A percentile compares a stretch with the other conserved stretches of the same genome.
Conservation (phyloP, 192 early-diverging fungal species). For the Phycomyces blakesleeanus region DNA sequence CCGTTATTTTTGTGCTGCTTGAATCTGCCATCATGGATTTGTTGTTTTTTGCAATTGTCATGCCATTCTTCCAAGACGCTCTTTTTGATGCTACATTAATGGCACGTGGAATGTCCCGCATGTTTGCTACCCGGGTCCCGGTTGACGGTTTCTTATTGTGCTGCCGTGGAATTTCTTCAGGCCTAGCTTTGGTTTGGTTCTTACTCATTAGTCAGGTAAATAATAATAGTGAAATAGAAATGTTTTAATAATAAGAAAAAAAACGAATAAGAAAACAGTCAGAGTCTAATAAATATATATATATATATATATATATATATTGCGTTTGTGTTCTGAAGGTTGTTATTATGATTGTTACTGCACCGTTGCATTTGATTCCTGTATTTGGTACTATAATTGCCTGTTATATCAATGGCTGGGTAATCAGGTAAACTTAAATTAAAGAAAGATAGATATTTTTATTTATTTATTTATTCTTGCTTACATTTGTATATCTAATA, state of each 20-base stretch:
- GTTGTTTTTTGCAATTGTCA: conserved; percentile 52
- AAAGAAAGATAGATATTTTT: neutral
- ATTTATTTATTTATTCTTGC: no score
- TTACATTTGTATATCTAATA: no score
- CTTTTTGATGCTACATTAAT: conserved; percentile 54
- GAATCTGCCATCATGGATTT: conserved; percentile 49
- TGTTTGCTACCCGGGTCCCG: conserved; percentile 42
- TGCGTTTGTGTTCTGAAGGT: conserved; percentile 30
- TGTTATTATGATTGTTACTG: conserved; percentile 48
- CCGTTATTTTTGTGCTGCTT: conserved; percentile 56
- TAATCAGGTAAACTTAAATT: conserved; percentile 24
- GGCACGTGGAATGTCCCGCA: conserved; percentile 38
- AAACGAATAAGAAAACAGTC: no score
- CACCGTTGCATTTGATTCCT: conserved; percentile 58
- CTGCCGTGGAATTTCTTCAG: conserved; percentile 43
- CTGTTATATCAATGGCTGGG: conserved; percentile 50
- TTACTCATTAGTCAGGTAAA: conserved; percentile 27
- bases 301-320: no score
- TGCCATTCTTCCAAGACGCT: conserved; percentile 56
- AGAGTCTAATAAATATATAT: no score
- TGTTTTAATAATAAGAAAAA: no score
- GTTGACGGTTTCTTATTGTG: conserved; percentile 36
- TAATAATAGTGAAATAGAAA: neutral
- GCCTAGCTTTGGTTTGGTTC: conserved; percentile 36
- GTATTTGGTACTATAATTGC: conserved; percentile 51